Evolutionary conservation across 192 early-diverging fungal genomes (phyloP), one percentile per base, ranked within the genome.

Genomic region (Lobosporangium transversale): DNA sequence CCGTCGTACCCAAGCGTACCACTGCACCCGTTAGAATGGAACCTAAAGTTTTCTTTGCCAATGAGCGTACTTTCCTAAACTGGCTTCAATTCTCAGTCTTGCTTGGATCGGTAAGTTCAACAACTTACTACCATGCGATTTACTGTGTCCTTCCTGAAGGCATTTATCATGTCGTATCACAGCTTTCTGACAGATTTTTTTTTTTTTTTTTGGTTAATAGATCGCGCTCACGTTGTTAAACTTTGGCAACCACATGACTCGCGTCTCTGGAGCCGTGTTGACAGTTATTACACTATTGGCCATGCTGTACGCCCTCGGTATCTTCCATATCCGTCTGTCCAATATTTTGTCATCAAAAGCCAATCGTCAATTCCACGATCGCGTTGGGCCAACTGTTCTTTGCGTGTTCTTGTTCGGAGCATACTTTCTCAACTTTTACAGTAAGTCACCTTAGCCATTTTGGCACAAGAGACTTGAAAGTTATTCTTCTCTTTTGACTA

Each of bases 41-140:
- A 62, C 92, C 94, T 18, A 95, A 95, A 78, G 89, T 93, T 1
- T 94, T 89, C 66, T 92, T 95, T 81, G 93, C 93, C 43, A 95
- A 95, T 60, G 94, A 95, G 68, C 83, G 94, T 58, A 94, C 93
- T 1, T 95, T 93, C 73, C 84, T 95, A 51, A 82, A 86, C 15
- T 95, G 94, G 94, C 80, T 93, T 66, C 88, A 90, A 31, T 91
- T 89, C 78, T 87, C 85, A 60, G 88, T 92, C 3, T 78, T 92
- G 6, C 66, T 94, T 6, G 88, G 88, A 31, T 76, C 73, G 27
- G 63, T 66, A 66, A 50, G 54, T 53, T 40, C n/a, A n/a, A n/a
- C n/a, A n/a, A n/a, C n/a, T n/a, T n/a, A n/a, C n/a, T n/a, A n/a
- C n/a, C n/a, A n/a, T n/a, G n/a, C n/a, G n/a, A n/a, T n/a, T n/a